Base-by-base conservation (phyloP, 2,329 filamentous ascomycete genomes). In the Claviceps sorghi region DNA sequence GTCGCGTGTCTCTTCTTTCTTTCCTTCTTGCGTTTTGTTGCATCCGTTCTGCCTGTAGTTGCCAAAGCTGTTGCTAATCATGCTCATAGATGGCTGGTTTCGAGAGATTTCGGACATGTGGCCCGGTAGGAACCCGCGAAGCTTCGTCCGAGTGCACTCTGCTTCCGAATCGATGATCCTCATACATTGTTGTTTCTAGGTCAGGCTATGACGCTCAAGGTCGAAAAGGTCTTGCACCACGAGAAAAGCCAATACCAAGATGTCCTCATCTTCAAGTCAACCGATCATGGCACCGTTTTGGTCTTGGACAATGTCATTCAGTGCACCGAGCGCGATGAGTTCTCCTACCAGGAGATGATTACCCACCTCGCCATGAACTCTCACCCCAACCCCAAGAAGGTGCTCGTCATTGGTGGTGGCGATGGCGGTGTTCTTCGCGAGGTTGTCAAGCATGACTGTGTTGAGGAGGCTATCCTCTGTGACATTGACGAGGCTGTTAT, bases 311-410 rank as follows among this genome's bases (percentile, higher is more conserved):
- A 97, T 69, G 93, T 96, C 69, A 95, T 98, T 71, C 93, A 98
- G 75, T 89, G 84, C 80, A 97, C 93, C 61, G 93, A 98, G 82
- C 84, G 91, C 60, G 89, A 98, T 68, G 93, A 98, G 77, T 98
- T 97, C 79, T 88, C 90, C 63, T 95, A 95, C 82, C 93, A 98
- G 79, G 93, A 98, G 81, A 98, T 98, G 93, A 98, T 98, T 73
- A 90, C 91, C 62, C 89, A 98, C 74, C 80, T 98, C 61, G 93
- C 89, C 73, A 88, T 98, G 85, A 93, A 95, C 81, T 88, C 91
- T 51, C 93, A 98, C 81, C 93, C 93, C 61, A 83, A 95, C 78
- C 93, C 93, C 67, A 93, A 97, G 82, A 94, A 90, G 74, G 93
- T 98, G 51, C 83, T 98, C 54, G 93, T 98, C 69, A 97, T 98